Percentiles rank a stretch among this genome's conserved stretches.
These are phyloP conservation scores for Pleurotus eryngii DNA, from an alignment of 768 basidiomycete genomes.

Conservation along the genomic window DNA sequence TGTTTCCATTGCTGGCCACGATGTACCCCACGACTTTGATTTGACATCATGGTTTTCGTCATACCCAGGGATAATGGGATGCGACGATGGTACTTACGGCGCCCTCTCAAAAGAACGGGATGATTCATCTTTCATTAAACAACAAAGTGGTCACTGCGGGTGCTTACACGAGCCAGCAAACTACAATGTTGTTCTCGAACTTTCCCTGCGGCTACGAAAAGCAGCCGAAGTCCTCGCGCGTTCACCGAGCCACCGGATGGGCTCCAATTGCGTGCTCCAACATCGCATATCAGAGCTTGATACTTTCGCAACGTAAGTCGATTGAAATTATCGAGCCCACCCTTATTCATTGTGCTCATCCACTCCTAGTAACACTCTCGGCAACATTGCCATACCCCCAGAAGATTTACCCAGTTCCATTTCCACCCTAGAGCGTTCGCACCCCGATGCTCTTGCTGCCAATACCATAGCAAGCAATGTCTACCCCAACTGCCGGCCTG, in stretches of 20 bases:
- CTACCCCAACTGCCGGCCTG: conserved; percentile 13
- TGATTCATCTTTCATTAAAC: conserved; percentile 27
- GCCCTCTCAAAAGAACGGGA: conserved; percentile 14
- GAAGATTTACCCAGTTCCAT: conserved; percentile 18
- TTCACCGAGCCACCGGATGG: conserved; percentile 38
- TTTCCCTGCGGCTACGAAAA: conserved; percentile 61
- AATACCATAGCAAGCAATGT: conserved; percentile 10
- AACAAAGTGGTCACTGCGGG: conserved; percentile 42
- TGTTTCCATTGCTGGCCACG: conserved; percentile 21
- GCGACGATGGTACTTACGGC: conserved; percentile 18
- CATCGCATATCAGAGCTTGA: conserved; percentile 47
- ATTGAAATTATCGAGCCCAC: neutral
- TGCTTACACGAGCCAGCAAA: conserved; percentile 52
- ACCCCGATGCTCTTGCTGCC: conserved; percentile 8
- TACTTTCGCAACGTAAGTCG: conserved; percentile 47
- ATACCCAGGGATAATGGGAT: conserved; percentile 26
- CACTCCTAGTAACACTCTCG: conserved; percentile 35
- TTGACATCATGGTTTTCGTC: conserved; percentile 38
- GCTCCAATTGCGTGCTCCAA: conserved; percentile 32
- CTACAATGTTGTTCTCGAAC: conserved; percentile 59
- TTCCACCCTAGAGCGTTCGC: conserved; percentile 13
- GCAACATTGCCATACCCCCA: conserved; percentile 30
- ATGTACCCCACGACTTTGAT: conserved; percentile 36
- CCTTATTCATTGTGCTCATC: conserved; percentile 8
- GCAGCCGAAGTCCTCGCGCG: conserved; percentile 53